Base-by-base conservation (phyloP, 352 stramenopile species). In the Globisporangium barbulae region DNA sequence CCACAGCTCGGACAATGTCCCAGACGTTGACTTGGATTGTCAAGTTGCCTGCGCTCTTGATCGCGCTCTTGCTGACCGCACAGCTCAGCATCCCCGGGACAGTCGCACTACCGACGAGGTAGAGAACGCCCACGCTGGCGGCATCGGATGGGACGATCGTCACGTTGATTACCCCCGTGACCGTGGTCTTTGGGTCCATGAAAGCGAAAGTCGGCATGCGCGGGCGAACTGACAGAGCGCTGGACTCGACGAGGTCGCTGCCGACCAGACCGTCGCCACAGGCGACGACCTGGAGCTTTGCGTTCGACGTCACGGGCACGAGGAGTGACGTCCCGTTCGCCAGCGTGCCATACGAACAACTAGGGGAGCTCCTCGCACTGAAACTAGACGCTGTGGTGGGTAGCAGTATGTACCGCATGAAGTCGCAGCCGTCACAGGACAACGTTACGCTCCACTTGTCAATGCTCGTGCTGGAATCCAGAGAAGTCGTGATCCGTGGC, bases 101-200 rank as follows among this genome's bases (percentile, higher is more conserved):
- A 68, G 6, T 37, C 31, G 22, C 58, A 59, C n/a, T 31, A 56
- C 61, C 60, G 1, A 86, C 42, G 0, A 41, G 57, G 59, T 79
- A 87, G 13, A 56, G 65, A 22, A 84, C 57, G 5, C 70, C 71
- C 0, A 82, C 28, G 22, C 39, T 57, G 4, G 28, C 31, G 9
- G 30, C 33, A 6, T 49, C 55, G 0, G 69, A 61, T 35, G 70
- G 64, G 5, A 65, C 55, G 47, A 89, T 79, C 3, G 63, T 79
- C 15, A 89, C 65, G n/a, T 78, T 47, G n/a, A 85, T 77, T 22
- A 62, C 49, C n/a, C 80, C 76, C 0, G 74, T 76, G 44, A 79
- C 71, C 0, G 80, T 88, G 2, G 78, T 87, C 5, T 64, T 41
- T 22, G 70, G 72, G 19, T 64, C 56, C 0, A 48, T 44, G 41